Conservation (phyloP, 306 rosid species). For the Crataegus laevigata region DNA sequence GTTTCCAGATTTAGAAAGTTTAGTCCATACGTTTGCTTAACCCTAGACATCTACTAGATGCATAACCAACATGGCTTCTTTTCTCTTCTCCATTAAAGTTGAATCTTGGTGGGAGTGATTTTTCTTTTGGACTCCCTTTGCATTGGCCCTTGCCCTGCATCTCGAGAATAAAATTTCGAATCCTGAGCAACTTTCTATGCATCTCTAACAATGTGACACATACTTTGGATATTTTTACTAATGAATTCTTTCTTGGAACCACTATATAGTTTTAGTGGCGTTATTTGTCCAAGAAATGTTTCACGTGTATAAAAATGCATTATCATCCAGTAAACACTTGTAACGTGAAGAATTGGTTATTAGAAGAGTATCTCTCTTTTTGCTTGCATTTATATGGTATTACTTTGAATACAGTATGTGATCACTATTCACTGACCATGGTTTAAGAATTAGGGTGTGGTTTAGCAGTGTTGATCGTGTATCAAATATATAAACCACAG, state of each 20-base stretch:
- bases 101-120: constrained; percentile 49
- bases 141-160: constrained; percentile 36
- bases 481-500: not conserved
- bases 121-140: not conserved
- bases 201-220: not conserved
- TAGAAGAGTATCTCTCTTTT: not conserved
- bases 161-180: constrained; percentile 40
- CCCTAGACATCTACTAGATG: constrained; percentile 50
- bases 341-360: too few species aligned
- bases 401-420: too few species aligned
- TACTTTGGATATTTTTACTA: not conserved
- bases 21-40: constrained; percentile 2
- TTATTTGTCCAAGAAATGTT: too few species aligned
- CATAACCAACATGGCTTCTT: constrained; percentile 60
- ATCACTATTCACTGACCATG: too few species aligned
- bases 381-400: not conserved
- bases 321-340: too few species aligned
- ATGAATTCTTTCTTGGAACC: too few species aligned
- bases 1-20: constrained; percentile 52
- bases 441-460: not conserved
- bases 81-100: constrained; percentile 24
- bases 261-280: too few species aligned
- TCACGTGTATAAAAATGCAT: too few species aligned
- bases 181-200: constrained; percentile 1
- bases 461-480: not conserved